phyloP scores from a whole-genome alignment of 495 filamentous ascomycete genomes.

The Cetradonia linearis region DNA sequence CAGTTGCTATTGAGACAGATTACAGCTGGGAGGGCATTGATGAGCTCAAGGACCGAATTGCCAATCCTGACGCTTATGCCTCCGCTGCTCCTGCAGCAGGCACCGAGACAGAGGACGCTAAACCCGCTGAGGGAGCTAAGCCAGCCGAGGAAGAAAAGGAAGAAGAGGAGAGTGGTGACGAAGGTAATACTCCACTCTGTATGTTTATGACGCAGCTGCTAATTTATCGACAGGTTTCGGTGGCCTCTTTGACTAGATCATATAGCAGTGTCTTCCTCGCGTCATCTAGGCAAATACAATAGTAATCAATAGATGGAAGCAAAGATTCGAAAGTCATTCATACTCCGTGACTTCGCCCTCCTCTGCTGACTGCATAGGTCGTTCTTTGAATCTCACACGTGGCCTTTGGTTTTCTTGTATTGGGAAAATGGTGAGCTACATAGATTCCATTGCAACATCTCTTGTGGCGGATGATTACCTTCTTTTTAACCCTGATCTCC shows the following conservation, averaged over 20 bases:
- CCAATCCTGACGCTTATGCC: conserved; percentile 93
- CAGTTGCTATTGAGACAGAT: conserved; percentile 83
- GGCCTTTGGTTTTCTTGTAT: neutral
- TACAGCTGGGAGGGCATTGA: conserved; percentile 93
- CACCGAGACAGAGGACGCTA: conserved; percentile 32
- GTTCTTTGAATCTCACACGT: neutral
- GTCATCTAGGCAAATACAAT: neutral
- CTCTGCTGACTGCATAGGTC: neutral
- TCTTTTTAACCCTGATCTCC: conserved; percentile 49
- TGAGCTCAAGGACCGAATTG: conserved; percentile 96
- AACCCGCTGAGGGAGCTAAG: conserved; percentile 32
- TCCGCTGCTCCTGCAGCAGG: conserved; percentile 61
- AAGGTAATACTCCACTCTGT: conserved; percentile 23
- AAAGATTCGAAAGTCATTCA: too few species aligned
- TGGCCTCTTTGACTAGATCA: conserved; percentile 46
- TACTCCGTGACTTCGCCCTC: neutral
- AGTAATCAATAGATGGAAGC: neutral
- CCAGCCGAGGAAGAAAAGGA: conserved; percentile 46
- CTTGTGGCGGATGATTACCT: conserved; percentile 43
- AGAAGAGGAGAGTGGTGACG: conserved; percentile 39
- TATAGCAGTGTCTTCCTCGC: conserved; percentile 7
- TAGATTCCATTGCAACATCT: conserved; percentile 1
- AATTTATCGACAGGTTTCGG: conserved; percentile 39
- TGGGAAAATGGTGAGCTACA: conserved; percentile 5
- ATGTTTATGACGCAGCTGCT: conserved; percentile 4